Conservation (phyloP, 2,329 filamentous ascomycete genomes). For the Calonectria crousiana region DNA sequence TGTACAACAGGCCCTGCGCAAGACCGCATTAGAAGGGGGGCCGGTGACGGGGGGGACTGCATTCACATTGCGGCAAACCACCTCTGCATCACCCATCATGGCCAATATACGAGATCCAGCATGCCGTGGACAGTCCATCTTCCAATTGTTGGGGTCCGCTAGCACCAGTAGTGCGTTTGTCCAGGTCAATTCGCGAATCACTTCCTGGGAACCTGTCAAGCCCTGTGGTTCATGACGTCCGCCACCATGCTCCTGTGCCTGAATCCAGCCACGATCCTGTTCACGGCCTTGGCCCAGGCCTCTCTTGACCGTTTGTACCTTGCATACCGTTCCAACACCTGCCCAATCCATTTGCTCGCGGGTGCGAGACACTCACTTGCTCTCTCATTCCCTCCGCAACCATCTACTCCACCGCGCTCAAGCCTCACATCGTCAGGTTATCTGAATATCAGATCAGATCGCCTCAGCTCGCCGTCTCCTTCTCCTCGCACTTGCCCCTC, state of each 20-base stretch:
- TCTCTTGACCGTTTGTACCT: slow-evolving; percentile 13
- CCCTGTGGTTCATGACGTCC: background rate
- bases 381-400: background rate
- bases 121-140: slow-evolving; percentile 17
- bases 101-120: slow-evolving; percentile 7
- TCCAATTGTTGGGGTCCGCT: slow-evolving; percentile 13
- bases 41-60: slow-evolving; percentile 1
- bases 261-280: slow-evolving; percentile 3
- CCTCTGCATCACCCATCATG: background rate
- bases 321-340: slow-evolving; percentile 14
- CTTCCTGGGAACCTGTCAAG: background rate
- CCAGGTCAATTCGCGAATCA: slow-evolving; percentile 10
- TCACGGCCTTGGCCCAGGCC: slow-evolving; percentile 5
- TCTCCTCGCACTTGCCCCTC: slow-evolving; percentile 25
- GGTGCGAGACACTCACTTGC: slow-evolving; percentile 1
- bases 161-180: background rate
- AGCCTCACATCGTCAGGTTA: background rate
- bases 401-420: background rate
- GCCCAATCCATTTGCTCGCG: background rate
- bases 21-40: background rate
- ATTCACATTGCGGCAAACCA: slow-evolving; percentile 9
- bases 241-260: slow-evolving; percentile 9
- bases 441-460: background rate
- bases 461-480: background rate
- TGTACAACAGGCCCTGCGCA: slow-evolving; percentile 5